Evolutionary conservation across 2,329 filamentous ascomycete species (phyloP), one percentile per base, ranked within the genome.

Genomic region (Ophiostoma angusticollis): DNA sequence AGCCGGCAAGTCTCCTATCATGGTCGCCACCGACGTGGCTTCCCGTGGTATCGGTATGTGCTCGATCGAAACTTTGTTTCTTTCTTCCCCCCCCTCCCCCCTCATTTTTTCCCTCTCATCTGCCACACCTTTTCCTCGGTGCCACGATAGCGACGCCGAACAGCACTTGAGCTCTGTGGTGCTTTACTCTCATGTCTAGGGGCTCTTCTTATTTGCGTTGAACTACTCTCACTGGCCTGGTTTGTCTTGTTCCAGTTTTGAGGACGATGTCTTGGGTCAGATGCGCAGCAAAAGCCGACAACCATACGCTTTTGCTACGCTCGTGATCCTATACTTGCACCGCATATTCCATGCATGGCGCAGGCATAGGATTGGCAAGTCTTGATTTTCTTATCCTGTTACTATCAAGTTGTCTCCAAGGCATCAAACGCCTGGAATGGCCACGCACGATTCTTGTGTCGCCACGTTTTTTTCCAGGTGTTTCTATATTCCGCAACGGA

Each of bases 1-100:
- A 79, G 84, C 84, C 50, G 87, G 86, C 67, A 95, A 96, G 74
- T 94, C 86, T 69, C 91, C 91, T 60, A 93, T 98, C 78, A 94
- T 98, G 87, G 91, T 98, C 69, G 91, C 91, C 68, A 98, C 91
- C 51, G 91, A 96, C 59, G 91, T 98, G 67, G 91, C 91, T 68
- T 96, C 91, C 60, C 91, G 91, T 87, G 91, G 91, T 85, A 95
- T 98, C 68, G 91, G 91, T 95, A 93, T 93, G 86, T 89, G 82
- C 22, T 6, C n/a, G 24, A 19, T 31, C 29, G n/a, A n/a, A n/a
- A n/a, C n/a, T n/a, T n/a, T n/a, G n/a, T 12, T 18, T n/a, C 18
- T 23, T 28, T 66, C 67, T 65, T 61, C 63, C 61, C 63, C 56
- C 32, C 56, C 53, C 23, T 18, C 13, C 34, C 21, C 9, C 35